A percentile compares a stretch with the other conserved stretches of the same genome.
phyloP scores from a whole-genome alignment of 2,329 filamentous ascomycete species.

The Teratosphaeriaceae sp. region DNA sequence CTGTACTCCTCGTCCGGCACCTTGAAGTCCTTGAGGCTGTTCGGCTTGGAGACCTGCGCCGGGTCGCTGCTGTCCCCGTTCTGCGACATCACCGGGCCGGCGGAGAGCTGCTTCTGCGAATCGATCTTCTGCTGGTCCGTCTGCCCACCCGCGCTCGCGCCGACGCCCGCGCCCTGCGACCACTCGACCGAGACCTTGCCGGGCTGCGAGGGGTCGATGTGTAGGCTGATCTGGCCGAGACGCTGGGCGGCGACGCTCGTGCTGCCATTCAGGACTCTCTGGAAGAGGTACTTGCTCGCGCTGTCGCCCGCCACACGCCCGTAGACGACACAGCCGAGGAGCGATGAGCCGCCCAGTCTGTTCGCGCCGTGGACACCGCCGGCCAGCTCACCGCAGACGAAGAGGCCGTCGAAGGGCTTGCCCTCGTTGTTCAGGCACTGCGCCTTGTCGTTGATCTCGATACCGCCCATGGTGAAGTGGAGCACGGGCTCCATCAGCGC shows the following conservation, averaged over 20 bases:
- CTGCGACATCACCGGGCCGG: conserved; percentile 48
- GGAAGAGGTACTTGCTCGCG: conserved; percentile 93
- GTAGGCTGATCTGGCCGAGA: conserved; percentile 92
- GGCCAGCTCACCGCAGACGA: conserved; percentile 92
- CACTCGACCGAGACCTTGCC: conserved; percentile 93
- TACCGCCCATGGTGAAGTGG: conserved; percentile 99
- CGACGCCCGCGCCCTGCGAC: conserved; percentile 50
- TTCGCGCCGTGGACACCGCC: conserved; percentile 98
- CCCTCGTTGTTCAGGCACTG: conserved; percentile 85
- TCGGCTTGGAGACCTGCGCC: conserved; percentile 55
- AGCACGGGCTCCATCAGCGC: conserved; percentile 96
- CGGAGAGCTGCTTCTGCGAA: conserved; percentile 46
- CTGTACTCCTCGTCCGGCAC: conserved; percentile 89
- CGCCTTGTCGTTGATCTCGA: conserved; percentile 98
- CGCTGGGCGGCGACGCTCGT: conserved; percentile 63
- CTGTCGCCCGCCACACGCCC: conserved; percentile 95
- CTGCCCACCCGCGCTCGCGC: conserved; percentile 37
- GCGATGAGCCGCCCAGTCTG: conserved; percentile 95
- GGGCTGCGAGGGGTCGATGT: conserved; percentile 88
- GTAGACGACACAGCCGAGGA: conserved; percentile 96
- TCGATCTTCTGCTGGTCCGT: conserved; percentile 24
- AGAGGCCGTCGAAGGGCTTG: conserved; percentile 94
- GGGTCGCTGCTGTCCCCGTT: conserved; percentile 48
- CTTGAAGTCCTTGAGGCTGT: conserved; percentile 65
- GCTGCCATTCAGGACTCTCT: conserved; percentile 67